Evolutionary conservation across 2,329 filamentous ascomycete species (phyloP).

Genomic region (Penicillium sp.): DNA sequence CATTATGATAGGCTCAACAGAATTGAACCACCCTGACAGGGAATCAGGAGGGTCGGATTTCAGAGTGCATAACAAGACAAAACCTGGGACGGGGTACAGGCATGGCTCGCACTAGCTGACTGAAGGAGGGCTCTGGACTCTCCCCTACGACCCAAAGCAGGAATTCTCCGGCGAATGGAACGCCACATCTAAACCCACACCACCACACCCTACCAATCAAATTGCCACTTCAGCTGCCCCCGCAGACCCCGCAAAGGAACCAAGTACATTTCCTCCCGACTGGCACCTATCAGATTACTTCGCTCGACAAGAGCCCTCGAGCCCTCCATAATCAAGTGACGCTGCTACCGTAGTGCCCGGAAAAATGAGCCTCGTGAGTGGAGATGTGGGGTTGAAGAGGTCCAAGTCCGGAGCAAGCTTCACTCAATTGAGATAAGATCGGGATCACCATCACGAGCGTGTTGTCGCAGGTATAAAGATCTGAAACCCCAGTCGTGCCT

Average conservation of each 20-base stretch:
- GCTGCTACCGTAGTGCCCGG: constrained; percentile 17
- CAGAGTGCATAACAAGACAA: too few species aligned
- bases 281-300: constrained; percentile 12
- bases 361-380: constrained; percentile 6
- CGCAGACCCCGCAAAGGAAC: constrained; percentile 14
- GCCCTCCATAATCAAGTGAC: constrained; percentile 13
- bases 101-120: constrained; percentile 6
- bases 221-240: constrained; percentile 8
- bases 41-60: not conserved
- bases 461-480: constrained; percentile 32
- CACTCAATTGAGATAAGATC: constrained; percentile 25
- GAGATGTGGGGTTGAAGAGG: constrained; percentile 11
- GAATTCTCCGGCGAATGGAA: constrained; percentile 17
- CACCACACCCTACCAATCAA: not conserved
- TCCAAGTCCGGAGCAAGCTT: constrained; percentile 28
- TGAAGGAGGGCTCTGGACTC: constrained; percentile 3
- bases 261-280: constrained; percentile 13
- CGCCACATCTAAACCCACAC: constrained; percentile 12
- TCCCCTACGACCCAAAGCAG: constrained; percentile 4
- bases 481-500: constrained; percentile 30
- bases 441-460: constrained; percentile 17
- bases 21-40: constrained; percentile 5
- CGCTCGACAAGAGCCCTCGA: constrained; percentile 3
- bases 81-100: not conserved
- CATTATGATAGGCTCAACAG: constrained; percentile 9